Percentiles rank a stretch among this genome's conserved stretches.
These are phyloP conservation scores for Conringia planisiliqua DNA, from an alignment of 345 rosid species.

Conservation along the genomic window DNA sequence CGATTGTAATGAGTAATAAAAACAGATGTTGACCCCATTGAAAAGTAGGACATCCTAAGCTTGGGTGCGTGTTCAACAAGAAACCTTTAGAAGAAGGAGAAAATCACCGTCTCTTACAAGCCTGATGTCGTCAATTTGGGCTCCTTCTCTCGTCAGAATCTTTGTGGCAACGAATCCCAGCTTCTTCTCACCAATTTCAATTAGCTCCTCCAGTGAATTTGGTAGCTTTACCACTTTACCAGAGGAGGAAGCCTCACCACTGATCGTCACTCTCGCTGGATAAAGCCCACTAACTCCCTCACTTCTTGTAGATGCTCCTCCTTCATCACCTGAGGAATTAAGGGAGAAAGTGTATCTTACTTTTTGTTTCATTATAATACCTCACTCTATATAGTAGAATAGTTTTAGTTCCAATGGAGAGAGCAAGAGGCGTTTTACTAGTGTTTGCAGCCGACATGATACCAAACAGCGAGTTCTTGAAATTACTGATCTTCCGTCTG, in stretches of 20 bases:
- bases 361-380: not conserved
- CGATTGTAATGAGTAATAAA: not conserved
- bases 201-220: conserved; percentile 50
- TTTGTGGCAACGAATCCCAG: conserved; percentile 46
- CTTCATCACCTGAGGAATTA: conserved; percentile 16
- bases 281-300: conserved; percentile 13
- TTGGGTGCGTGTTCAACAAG: not conserved
- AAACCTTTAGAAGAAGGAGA: conserved; percentile 46
- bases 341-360: not conserved
- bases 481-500: conserved; percentile 47
- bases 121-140: conserved; percentile 71
- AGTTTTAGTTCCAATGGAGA: not conserved
- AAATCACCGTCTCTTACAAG: conserved; percentile 77
- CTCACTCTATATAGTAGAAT: not conserved
- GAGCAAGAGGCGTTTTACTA: conserved; percentile 35
- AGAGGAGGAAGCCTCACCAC: conserved; percentile 43
- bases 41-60: not conserved
- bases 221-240: conserved; percentile 64
- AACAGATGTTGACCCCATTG: not conserved
- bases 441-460: conserved; percentile 64
- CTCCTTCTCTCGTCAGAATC: conserved; percentile 55
- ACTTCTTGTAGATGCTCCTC: conserved; percentile 2
- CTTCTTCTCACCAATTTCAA: conserved; percentile 50
- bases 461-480: conserved; percentile 70
- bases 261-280: conserved; percentile 55